Base-by-base conservation (phyloP, 345 rosid genomes). In the Eucalyptus camaldulensis region DNA sequence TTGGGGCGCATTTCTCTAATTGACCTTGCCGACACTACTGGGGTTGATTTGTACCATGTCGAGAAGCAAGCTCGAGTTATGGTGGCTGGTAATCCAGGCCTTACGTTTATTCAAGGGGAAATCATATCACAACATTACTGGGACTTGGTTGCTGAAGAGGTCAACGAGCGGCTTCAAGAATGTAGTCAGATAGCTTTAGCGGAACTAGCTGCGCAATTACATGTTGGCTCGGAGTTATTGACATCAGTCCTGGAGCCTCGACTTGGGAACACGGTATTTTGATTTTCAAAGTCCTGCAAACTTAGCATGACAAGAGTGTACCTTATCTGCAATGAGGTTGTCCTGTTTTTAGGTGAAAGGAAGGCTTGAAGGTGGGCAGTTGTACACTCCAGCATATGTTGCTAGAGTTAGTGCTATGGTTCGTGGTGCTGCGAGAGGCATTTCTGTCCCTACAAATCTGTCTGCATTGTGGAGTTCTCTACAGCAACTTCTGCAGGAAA, bases 361-460 rank as follows among this genome's bases (percentile, higher is more conserved):
- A 90, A 96, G 98, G 95, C 98, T 96, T 92, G 99, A 97, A 95
- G 97, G 99, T 88, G 99, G 99, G 86, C 99, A 96, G 58, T 89
- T 97, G 88, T 97, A 97, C 89, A 97, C 99, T 16, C 99, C 99
- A 6, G 99, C 96, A 53, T 96, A 97, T 95, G 98, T 97, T 91
- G 95, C 97, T 80, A 96, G 99, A 89, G 97, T 98, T 89, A 93
- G 96, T 81, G 98, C 98, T 87, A 96, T 96, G 98, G 98, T 98
- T 90, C 95, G 98, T 44, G 99, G 99, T 88, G 99, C 98, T 89
- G 94, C 98, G 5, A 94, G 99, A 91, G 99, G 97, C 87, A 92
- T 98, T 50, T 95, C 98, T 40, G 95, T 98, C 89, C 99, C 99
- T 62, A 94, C 95, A 49, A 97, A 95, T 90, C 93, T 98, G 91